Base-by-base conservation (phyloP, 768 basidiomycete species). In the Chiua virens region DNA sequence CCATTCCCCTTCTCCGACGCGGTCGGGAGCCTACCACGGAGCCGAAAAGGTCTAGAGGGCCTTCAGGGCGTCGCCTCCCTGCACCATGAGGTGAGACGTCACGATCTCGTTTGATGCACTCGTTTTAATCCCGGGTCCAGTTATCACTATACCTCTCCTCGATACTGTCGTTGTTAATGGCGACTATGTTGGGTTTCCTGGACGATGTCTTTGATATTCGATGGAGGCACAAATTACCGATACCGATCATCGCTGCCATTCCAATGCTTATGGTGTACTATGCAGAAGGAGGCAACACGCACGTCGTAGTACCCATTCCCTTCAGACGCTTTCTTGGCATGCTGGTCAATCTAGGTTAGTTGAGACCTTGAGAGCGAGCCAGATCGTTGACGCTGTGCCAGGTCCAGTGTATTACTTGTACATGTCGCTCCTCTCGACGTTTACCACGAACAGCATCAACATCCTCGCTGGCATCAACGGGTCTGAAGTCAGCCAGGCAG, bases 131-230 rank as follows among this genome's bases (percentile, higher is more conserved):
- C 15, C 45, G 10, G 6, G 15, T 35, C 18, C 55, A 98, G 90
- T 77, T 98, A 52, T 83, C 96, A 1, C 83, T 95, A 7, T 99
- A 97, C 71, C 78, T 99, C 40, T 95, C 97, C 0, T 92, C 92
- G 9, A 64, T 99, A 8, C 79, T 99, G n/a, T 94, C 91, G 0
- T 76, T 99, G 34, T 73, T 98, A 30, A 91, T 92, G 38, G 95
- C 97, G 0, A 95, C 94, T 0, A 78, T 98, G 53, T 82, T 99
- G 8, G 97, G 97, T 28, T 96, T 99, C 66, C 76, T 98, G 40
- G 97, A 99, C 62, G 97, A 99, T 69, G 81, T 98, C 5, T 99
- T 98, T 59, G 97, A 99, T 67, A 98, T 99, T 58, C 85, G 97
- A 17, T 99, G 97, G 97, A 74, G 97, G 50, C 93, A 98, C 71